Evolutionary conservation across 441 rosid species (phyloP).

Genomic region (Euphorbia schlechtendalii): DNA sequence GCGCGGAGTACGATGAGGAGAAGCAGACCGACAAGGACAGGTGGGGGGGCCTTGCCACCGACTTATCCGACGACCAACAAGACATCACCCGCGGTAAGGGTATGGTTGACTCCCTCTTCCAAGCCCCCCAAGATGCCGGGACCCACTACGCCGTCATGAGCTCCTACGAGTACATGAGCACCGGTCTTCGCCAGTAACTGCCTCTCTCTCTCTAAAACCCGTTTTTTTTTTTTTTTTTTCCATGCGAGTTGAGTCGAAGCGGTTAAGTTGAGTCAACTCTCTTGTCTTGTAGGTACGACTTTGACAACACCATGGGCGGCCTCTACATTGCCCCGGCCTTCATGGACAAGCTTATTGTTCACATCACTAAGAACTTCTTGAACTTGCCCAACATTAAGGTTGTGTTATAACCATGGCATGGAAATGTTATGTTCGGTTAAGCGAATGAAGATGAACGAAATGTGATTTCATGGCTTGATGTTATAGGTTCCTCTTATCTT

Average conservation of each 20-base stretch:
- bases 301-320: constrained; percentile 85
- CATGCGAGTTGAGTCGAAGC: too few species aligned
- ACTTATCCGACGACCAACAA: constrained; percentile 84
- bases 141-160: constrained; percentile 73
- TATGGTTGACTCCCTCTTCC: constrained; percentile 85
- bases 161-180: constrained; percentile 75
- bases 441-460: neutral
- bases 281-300: constrained; percentile 36
- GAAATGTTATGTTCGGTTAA: neutral
- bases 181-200: constrained; percentile 62
- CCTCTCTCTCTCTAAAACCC: neutral
- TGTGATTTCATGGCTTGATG: too few species aligned
- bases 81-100: constrained; percentile 94
- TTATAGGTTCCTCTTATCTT: constrained; percentile 92
- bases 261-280: too few species aligned
- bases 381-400: constrained; percentile 87
- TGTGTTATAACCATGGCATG: neutral
- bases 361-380: constrained; percentile 95
- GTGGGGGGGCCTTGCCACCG: constrained; percentile 69
- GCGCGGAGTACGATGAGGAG: constrained; percentile 44
- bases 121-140: constrained; percentile 67
- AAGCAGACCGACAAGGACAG: constrained; percentile 67
- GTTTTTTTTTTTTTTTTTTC: too few species aligned
- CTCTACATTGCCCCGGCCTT: constrained; percentile 90
- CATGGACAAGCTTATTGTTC: constrained; percentile 98